phyloP scores from a whole-genome alignment of 345 rosid species.

The Cardamine chenopodiifolia region DNA sequence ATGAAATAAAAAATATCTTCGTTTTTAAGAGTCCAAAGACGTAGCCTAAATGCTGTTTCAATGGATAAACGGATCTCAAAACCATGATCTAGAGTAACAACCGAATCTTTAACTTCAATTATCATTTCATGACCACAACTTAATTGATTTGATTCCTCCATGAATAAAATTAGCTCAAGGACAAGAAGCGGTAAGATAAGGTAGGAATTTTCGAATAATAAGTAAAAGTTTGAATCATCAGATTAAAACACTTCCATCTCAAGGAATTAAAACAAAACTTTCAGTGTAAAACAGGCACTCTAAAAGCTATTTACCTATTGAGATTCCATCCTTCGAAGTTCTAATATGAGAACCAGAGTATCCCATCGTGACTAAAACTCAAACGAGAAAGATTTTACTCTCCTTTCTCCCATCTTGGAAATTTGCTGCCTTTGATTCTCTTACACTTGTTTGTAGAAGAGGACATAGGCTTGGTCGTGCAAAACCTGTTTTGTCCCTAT shows the following conservation, averaged over 20 bases:
- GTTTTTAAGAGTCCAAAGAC: background rate
- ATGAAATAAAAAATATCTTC: conserved; percentile 25
- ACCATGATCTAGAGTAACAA: background rate
- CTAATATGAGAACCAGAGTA: conserved; percentile 18
- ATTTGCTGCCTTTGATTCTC: conserved; percentile 26
- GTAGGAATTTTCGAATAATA: background rate
- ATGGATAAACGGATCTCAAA: background rate
- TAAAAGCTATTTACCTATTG: conserved; percentile 41
- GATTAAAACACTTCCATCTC: conserved; percentile 33
- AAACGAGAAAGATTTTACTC: conserved; percentile 1
- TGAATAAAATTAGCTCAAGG: background rate
- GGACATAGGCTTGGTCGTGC: conserved; percentile 94
- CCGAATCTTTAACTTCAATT: background rate
- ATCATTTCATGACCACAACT: background rate
- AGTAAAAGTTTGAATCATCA: conserved; percentile 21
- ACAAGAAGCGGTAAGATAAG: background rate
- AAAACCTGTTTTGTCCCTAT: conserved; percentile 69
- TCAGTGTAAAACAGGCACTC: conserved; percentile 35
- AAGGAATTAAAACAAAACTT: conserved; percentile 43
- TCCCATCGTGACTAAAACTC: conserved; percentile 20
- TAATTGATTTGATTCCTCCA: background rate
- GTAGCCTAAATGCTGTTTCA: background rate
- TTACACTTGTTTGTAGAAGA: conserved; percentile 81
- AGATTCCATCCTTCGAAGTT: conserved; percentile 33
- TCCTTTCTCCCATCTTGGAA: conserved; percentile 18